Percentiles rank a stretch among this genome's conserved stretches.
These are phyloP conservation scores for Hyaloscypha finlandica DNA, from an alignment of 495 filamentous ascomycete genomes.

Conservation along the genomic window DNA sequence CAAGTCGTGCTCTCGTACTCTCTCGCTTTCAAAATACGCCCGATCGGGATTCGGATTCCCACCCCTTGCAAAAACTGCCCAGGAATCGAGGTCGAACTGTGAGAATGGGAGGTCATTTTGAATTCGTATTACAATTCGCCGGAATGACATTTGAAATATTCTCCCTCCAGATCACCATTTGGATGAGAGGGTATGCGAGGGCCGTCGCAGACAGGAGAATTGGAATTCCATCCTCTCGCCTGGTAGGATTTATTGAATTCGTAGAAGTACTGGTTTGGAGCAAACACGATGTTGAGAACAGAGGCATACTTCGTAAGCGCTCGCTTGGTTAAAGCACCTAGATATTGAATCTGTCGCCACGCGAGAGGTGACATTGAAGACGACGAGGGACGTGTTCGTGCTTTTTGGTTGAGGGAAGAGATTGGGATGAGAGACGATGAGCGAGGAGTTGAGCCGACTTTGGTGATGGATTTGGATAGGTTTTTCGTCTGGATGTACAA, in stretches of 20 bases:
- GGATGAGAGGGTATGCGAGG: slow-evolving; percentile 37
- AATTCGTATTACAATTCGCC: slow-evolving; percentile 48
- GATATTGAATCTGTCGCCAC: slow-evolving; percentile 47
- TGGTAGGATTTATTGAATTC: slow-evolving; percentile 53
- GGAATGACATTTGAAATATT: slow-evolving; percentile 48
- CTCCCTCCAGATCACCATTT: slow-evolving; percentile 38
- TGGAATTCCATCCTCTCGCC: slow-evolving; percentile 42
- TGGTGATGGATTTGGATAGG: slow-evolving; percentile 34
- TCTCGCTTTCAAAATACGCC: slow-evolving; percentile 21
- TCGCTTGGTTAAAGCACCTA: slow-evolving; percentile 49
- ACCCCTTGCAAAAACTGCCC: slow-evolving; percentile 26
- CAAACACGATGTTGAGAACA: slow-evolving; percentile 36
- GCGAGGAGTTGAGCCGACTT: slow-evolving; percentile 37
- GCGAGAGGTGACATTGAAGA: slow-evolving; percentile 46
- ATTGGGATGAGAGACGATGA: slow-evolving; percentile 39
- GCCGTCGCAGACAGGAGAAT: slow-evolving; percentile 43
- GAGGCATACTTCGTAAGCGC: slow-evolving; percentile 45
- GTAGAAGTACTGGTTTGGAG: slow-evolving; percentile 44
- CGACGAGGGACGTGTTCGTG: slow-evolving; percentile 44
- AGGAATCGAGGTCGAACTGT: slow-evolving; percentile 27
- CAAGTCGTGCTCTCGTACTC: slow-evolving; percentile 21
- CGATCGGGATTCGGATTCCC: slow-evolving; percentile 27
- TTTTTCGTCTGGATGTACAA: slow-evolving; percentile 37
- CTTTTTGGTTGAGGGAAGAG: slow-evolving; percentile 45
- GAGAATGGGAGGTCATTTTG: slow-evolving; percentile 25